Evolutionary conservation across 2,329 filamentous ascomycete genomes (phyloP), one percentile per base, ranked within the genome.

Genomic region (Tetracladium maxilliforme): DNA sequence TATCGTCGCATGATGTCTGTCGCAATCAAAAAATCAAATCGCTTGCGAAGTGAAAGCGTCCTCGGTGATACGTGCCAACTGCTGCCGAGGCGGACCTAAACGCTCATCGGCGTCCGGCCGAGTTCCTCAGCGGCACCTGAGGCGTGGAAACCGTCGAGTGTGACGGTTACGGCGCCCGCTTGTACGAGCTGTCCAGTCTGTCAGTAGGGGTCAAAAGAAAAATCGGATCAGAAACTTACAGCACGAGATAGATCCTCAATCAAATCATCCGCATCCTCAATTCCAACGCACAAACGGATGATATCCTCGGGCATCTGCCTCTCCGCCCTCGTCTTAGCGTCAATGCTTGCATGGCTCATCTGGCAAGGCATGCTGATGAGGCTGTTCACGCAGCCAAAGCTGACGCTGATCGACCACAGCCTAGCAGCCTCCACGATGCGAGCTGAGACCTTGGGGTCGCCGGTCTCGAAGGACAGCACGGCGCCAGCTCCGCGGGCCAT

Each of bases 361-460:
- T 87, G 84, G 56, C 90, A 98, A 7, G 90, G 87, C 87, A 98
- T 94, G 57, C 86, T 94, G 52, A 98, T 98, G 49, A 98, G 59
- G 47, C 82, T 92, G 58, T 98, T 98, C 37, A 98, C 90, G 48
- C 90, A 95, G 23, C 90, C 90, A 47, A 98, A 98, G 44, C 83
- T 93, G 31, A 98, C 90, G 37, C 81, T 92, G 40, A 98, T 98
- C 17, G 80, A 84, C 74, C 83, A 98, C 16, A 98, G 61, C 35
- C 80, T 72, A 3, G 90, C 81, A 16, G 80, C 81, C 55, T 95
- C 90, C 5, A 98, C 90, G 41, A 98, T 94, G 19, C 86, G 70
- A 56, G 94, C 83, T 5, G 81, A 92, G 16, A 94, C 54, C 6
- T 62, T 57, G 3, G 84, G 60, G 41, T 93, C 81, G 7, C 90